These are phyloP conservation scores for Trichoderma aggressivum DNA, from an alignment of 2,329 filamentous ascomycete species.

Conservation along the genomic window DNA sequence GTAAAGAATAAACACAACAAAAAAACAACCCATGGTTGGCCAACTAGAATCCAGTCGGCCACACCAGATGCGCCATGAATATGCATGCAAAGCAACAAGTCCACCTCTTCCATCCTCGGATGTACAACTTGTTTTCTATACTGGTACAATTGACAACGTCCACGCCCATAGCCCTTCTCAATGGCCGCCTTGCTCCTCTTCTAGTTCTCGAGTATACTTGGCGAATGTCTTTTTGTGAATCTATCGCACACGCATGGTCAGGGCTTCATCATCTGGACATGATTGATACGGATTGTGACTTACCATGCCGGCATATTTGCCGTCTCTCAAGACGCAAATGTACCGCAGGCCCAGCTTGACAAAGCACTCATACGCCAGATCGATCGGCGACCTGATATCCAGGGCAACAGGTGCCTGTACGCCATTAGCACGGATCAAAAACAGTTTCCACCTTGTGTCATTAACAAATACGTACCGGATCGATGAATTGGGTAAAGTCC, in stretches of 20 bases:
- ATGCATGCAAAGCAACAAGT: slow-evolving; percentile 12
- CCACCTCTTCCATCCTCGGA: not conserved
- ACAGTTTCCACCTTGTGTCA: too few species aligned
- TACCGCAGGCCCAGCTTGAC: slow-evolving; percentile 90
- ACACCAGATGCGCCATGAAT: slow-evolving; percentile 11
- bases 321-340: slow-evolving; percentile 82
- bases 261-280: not conserved
- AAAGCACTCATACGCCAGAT: slow-evolving; percentile 94
- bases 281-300: slow-evolving; percentile 31
- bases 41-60: not conserved
- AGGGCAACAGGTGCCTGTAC: slow-evolving; percentile 76
- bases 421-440: slow-evolving; percentile 13
- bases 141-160: not conserved
- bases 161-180: not conserved
- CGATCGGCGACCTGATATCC: slow-evolving; percentile 86
- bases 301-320: slow-evolving; percentile 84
- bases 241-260: slow-evolving; percentile 35
- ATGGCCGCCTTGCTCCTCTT: slow-evolving; percentile 44
- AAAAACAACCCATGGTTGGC: not conserved
- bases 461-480: slow-evolving; percentile 59
- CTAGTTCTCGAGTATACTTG: slow-evolving; percentile 83
- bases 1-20: not conserved
- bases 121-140: not conserved
- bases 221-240: slow-evolving; percentile 96
- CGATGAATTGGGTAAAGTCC: slow-evolving; percentile 88